Evolutionary conservation across 1,139 yeast genomes (phyloP).

Genomic region (Nakaseomyces nivariensis): DNA sequence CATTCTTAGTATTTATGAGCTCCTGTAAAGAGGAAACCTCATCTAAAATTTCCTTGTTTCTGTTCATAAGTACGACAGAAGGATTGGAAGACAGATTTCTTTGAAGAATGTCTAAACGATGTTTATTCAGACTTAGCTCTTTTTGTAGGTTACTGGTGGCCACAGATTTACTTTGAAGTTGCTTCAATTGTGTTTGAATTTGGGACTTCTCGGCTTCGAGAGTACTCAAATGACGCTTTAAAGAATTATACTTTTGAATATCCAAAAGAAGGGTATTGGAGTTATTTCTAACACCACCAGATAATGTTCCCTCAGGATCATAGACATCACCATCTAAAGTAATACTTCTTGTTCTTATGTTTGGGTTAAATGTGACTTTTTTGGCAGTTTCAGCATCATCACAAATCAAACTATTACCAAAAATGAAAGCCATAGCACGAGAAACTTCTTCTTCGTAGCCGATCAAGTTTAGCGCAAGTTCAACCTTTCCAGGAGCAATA

Average conservation of each 20-base stretch:
- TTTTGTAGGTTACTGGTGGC: slow-evolving; percentile 54
- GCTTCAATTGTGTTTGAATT: slow-evolving; percentile 35
- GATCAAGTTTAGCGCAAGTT: slow-evolving; percentile 71
- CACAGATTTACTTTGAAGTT: slow-evolving; percentile 40
- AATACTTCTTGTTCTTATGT: slow-evolving; percentile 73
- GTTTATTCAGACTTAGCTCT: slow-evolving; percentile 53
- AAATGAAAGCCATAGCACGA: slow-evolving; percentile 85
- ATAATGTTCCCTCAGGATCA: slow-evolving; percentile 91
- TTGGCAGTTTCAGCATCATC: slow-evolving; percentile 83
- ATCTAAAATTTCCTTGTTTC: slow-evolving; percentile 37
- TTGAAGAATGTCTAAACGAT: slow-evolving; percentile 55
- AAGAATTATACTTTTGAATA: slow-evolving; percentile 59
- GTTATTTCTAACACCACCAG: slow-evolving; percentile 80
- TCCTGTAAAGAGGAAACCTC: slow-evolving; percentile 38
- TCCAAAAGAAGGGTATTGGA: slow-evolving; percentile 51
- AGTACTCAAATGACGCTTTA: slow-evolving; percentile 36
- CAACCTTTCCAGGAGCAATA: slow-evolving; percentile 63
- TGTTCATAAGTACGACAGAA: slow-evolving; percentile 40
- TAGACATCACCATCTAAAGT: slow-evolving; percentile 90
- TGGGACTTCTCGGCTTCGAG: slow-evolving; percentile 36
- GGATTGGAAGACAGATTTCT: slow-evolving; percentile 55
- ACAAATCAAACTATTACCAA: slow-evolving; percentile 82
- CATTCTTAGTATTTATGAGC: slow-evolving; percentile 33
- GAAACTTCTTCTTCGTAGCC: slow-evolving; percentile 61
- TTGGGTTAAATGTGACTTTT: slow-evolving; percentile 74